Base-by-base conservation (phyloP, 164 flowering plant genomes). In the Piper longum region DNA sequence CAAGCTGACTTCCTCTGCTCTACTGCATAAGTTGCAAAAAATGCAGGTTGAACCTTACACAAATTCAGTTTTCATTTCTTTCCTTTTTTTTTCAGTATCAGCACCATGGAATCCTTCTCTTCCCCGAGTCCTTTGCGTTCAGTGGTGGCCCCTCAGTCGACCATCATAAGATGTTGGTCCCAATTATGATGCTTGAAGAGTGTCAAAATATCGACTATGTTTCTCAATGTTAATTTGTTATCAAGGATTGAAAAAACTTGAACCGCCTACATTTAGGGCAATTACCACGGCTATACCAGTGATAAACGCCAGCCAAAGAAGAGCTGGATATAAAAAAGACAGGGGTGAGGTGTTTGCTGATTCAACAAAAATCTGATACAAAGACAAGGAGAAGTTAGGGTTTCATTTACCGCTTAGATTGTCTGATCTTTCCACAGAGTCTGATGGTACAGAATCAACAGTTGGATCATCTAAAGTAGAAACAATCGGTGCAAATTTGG, bases 191-290 rank as follows among this genome's bases (percentile, higher is more conserved):
- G 9, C 14, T 9, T 48, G 52, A 48, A 48, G 8, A 48, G 14
- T 48, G 14, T 48, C 52, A 48, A 48, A 9, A 48, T 12, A 48
- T 48, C 52, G 9, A 9, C 52, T 14, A 48, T 8, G 11, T 48
- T 48, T 9, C 11, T 48, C 14, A 12, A 48, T 48, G 52, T 48
- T 9, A 48, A 5, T 3, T 9, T 48, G 9, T 9, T 48, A 9
- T 48, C 79, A 88, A 59, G 96, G 98, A 77, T 91, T 91, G 81
- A 91, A 91, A 56, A 91, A 56, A 76, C 82, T 76, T 62, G 96
- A 83, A 62, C 85, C 85, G 58, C 86, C 82, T 44, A 87, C 70
- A 62, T 75, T 83, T 63, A 83, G 16, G 57, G 98, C 88, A 72
- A 79, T 85, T 44, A 88, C 76, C 57, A 88, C 81, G 11, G 81